Conservation (phyloP, 352 stramenopile species). For the Globisporangium lucens region DNA sequence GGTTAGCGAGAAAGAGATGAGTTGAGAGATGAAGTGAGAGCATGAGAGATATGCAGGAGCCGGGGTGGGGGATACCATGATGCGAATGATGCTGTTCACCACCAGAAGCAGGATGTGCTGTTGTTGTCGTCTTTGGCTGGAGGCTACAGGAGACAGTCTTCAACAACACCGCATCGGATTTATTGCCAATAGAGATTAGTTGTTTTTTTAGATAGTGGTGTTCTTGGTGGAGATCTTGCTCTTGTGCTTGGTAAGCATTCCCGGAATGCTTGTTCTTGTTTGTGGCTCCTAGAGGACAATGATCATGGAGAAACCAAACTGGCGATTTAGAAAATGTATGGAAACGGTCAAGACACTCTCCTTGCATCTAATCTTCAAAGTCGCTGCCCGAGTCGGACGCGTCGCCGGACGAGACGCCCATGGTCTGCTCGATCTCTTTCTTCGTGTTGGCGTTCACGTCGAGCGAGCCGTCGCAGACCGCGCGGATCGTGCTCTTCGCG, state of each 20-base stretch:
- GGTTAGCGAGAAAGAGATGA: neutral
- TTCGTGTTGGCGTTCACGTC: conserved; percentile 77
- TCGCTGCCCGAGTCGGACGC: conserved; percentile 85
- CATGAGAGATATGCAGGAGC: too few species aligned
- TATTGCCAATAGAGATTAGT: conserved; percentile 11
- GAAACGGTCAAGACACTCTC: neutral
- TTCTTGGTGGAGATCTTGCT: neutral
- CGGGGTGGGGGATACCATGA: neutral
- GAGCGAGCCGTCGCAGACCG: conserved; percentile 71
- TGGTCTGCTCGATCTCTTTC: conserved; percentile 64
- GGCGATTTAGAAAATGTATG: neutral
- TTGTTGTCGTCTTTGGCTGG: conserved; percentile 1
- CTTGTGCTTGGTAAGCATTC: too few species aligned
- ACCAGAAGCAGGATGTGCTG: conserved; percentile 5
- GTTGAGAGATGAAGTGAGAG: neutral
- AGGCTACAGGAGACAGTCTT: neutral
- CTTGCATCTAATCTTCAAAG: conserved; percentile 57
- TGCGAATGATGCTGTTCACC: neutral
- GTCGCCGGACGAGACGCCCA: conserved; percentile 54
- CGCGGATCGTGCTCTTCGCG: conserved; percentile 78
- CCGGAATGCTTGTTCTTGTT: too few species aligned
- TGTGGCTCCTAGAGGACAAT: neutral
- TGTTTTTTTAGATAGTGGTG: too few species aligned
- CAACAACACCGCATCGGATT: conserved; percentile 6
- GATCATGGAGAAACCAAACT: neutral